Evolutionary conservation across 495 filamentous ascomycete species (phyloP).

Genomic region (Penicillium cataractarum): DNA sequence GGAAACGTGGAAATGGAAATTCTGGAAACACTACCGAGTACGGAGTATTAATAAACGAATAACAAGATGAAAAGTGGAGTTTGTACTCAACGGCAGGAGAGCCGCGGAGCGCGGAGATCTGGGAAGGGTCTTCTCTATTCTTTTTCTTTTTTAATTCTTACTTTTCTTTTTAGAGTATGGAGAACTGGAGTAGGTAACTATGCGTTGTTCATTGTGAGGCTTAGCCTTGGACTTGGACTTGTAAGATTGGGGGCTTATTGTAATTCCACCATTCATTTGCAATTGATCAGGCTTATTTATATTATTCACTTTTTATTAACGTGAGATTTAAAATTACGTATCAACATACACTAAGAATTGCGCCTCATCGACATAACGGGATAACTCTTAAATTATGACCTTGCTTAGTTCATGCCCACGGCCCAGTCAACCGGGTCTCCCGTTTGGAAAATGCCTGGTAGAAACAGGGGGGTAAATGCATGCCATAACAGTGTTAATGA

Average conservation of each 20-base stretch:
- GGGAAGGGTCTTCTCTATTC: not conserved
- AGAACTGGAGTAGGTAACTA: no score
- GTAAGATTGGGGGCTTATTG: not conserved
- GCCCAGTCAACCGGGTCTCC: conserved; percentile 9
- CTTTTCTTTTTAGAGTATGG: no score
- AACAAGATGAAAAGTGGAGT: conserved; percentile 12
- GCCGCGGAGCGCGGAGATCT: not conserved
- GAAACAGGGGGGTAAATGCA: conserved; percentile 13
- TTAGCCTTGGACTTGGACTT: no score
- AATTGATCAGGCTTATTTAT: not conserved
- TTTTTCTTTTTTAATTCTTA: not conserved
- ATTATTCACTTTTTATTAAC: not conserved
- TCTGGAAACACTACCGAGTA: conserved; percentile 2
- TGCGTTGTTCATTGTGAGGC: not conserved
- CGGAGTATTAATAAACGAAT: not conserved
- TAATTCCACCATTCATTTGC: not conserved
- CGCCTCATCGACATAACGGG: no score
- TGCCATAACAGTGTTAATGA: conserved; percentile 10
- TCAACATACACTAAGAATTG: not conserved
- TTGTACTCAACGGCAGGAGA: not conserved
- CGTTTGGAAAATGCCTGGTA: conserved; percentile 13
- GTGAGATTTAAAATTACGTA: not conserved
- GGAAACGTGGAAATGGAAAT: conserved; percentile 17
- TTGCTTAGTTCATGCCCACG: conserved; percentile 1
- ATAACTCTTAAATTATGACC: not conserved